These are phyloP conservation scores for Bacterosira constricta DNA, from an alignment of 108 stramenopile genomes.

Conservation along the genomic window DNA sequence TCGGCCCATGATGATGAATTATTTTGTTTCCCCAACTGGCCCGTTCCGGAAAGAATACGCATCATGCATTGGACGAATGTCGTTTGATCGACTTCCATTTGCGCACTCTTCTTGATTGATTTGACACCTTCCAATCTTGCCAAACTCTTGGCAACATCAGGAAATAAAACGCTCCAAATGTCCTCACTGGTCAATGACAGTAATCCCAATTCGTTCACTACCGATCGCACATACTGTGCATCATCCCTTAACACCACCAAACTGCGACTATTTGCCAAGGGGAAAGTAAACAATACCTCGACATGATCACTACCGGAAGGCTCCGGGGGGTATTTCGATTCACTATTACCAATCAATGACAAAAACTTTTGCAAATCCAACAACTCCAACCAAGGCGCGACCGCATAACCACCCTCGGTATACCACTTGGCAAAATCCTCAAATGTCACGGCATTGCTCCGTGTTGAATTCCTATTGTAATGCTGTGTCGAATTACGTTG, in stretches of 20 bases:
- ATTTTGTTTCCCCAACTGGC: conserved; percentile 42
- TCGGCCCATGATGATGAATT: conserved; percentile 27
- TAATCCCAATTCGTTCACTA: conserved; percentile 78
- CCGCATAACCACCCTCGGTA: conserved; percentile 81
- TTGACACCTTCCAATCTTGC: conserved; percentile 28
- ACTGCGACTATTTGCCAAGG: conserved; percentile 77
- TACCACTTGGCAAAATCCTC: conserved; percentile 92
- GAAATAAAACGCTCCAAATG: conserved; percentile 59
- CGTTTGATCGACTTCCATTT: conserved; percentile 58
- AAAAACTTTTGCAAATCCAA: conserved; percentile 87
- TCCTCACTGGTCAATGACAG: conserved; percentile 64
- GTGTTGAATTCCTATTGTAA: conserved; percentile 28
- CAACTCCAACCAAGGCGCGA: conserved; percentile 92
- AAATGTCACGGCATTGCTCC: conserved; percentile 63
- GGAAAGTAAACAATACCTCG: conserved; percentile 84
- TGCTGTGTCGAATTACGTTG: conserved; percentile 16
- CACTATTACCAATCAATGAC: conserved; percentile 59
- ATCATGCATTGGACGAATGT: conserved; percentile 78
- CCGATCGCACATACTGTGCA: conserved; percentile 79
- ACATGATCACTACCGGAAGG: conserved; percentile 22
- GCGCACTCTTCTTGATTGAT: conserved; percentile 27
- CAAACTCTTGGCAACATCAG: conserved; percentile 41
- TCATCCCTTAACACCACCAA: conserved; percentile 83
- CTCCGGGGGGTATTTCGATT: conserved; percentile 1
- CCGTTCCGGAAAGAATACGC: conserved; percentile 53